Base-by-base conservation (phyloP, 2,329 filamentous ascomycete species). In the Aureobasidium sp. region DNA sequence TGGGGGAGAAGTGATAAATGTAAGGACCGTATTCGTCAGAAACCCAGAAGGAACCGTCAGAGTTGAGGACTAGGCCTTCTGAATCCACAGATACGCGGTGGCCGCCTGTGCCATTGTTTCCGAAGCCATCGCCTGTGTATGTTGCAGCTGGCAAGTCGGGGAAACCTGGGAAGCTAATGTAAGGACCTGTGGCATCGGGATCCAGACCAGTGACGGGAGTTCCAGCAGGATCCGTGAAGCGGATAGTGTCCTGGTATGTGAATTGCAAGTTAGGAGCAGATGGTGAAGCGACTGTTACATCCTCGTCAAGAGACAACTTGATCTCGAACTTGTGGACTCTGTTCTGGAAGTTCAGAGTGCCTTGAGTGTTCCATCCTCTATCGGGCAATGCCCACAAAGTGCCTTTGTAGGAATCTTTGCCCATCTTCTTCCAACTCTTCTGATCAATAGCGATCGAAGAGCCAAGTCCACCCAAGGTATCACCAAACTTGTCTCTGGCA, bases 301-400 rank as follows among this genome's bases (percentile, higher is more conserved):
- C 74, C 1, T 79, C 76, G 4, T 82, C 79, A 4, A 88, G 84
- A 0, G 83, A 87, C 71, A 93, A 85, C 1, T 81, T 83, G 55
- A 93, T 80, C 58, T 80, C 75, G 74, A 93, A 90, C 73, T 91
- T 90, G 76, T 94, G 91, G 33, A 94, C 83, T 40, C 91, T 85
- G 4, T 86, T 84, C 69, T 92, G 87, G 74, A 85, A 92, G 74
- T 92, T 92, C 23, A 90, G 70, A 11, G 91, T 93, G 51, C 90
- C 91, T 70, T 92, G 81, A 0, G 90, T 93, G 73, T 93, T 93
- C 90, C 91, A 93, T 43, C 91, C 91, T 67, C 90, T 84, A 72
- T 93, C 90, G 66, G 91, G 91, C 20, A 93, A 76, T 16, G 83
- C 81, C 78, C 87, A 93, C 27, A 93, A 73, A 5, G 86, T 83